These are phyloP conservation scores for Aspergillus hancockii DNA, from an alignment of 495 filamentous ascomycete species.

Conservation along the genomic window DNA sequence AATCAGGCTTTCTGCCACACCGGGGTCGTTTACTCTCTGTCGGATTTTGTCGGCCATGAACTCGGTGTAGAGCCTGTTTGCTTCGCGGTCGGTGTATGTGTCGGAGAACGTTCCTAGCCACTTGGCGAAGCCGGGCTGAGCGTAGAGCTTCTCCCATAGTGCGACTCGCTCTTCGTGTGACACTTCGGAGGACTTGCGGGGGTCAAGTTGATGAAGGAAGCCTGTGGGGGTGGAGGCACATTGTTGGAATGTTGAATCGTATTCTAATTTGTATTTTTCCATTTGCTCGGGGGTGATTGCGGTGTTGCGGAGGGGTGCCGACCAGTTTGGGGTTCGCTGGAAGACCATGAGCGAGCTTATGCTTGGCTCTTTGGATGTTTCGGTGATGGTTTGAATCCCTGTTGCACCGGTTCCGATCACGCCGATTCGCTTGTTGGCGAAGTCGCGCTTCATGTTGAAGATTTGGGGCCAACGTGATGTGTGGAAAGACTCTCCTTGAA, in stretches of 20 bases:
- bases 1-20: constrained; percentile 47
- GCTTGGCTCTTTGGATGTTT: constrained; percentile 35
- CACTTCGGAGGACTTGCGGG: constrained; percentile 44
- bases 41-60: constrained; percentile 40
- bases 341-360: constrained; percentile 45
- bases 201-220: constrained; percentile 33
- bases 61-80: constrained; percentile 29
- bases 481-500: constrained; percentile 35
- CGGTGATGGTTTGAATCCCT: constrained; percentile 56
- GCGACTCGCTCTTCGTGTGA: constrained; percentile 41
- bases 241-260: constrained; percentile 43
- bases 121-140: constrained; percentile 34
- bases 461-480: constrained; percentile 42
- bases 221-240: constrained; percentile 22
- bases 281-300: constrained; percentile 46
- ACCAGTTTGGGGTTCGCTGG: constrained; percentile 55
- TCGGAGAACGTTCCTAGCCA: constrained; percentile 34
- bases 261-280: constrained; percentile 36
- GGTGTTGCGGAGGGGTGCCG: constrained; percentile 49
- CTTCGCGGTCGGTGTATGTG: constrained; percentile 22
- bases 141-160: constrained; percentile 39
- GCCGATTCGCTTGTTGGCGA: constrained; percentile 50
- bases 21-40: constrained; percentile 46
- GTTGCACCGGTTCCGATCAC: constrained; percentile 64
- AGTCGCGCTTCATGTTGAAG: constrained; percentile 26